These are phyloP conservation scores for Parmelia sp. DNA, from an alignment of 495 filamentous ascomycete genomes.

Conservation along the genomic window DNA sequence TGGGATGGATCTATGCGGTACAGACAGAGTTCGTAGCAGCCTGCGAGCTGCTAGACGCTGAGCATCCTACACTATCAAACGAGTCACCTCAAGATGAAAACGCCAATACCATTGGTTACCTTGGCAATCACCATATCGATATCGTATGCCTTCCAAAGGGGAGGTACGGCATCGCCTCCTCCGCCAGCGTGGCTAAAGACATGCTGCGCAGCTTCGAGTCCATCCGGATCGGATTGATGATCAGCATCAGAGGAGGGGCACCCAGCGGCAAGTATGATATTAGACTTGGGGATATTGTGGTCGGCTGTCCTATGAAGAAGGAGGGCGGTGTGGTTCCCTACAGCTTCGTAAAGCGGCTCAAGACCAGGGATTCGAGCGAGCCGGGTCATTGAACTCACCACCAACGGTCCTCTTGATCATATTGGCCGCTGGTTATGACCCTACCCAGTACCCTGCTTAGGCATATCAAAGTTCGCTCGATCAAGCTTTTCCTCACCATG, in stretches of 20 bases:
- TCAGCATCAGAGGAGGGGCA: slow-evolving; percentile 11
- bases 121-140: slow-evolving; percentile 7
- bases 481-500: too few relatives aligned
- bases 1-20: slow-evolving; percentile 13
- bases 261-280: slow-evolving; percentile 4
- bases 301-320: slow-evolving; percentile 10
- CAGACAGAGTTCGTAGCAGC: slow-evolving; percentile 8
- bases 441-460: too few relatives aligned
- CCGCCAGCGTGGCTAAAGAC: slow-evolving; percentile 12
- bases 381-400: slow-evolving; percentile 4
- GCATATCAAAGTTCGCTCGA: too few relatives aligned
- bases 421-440: too few relatives aligned
- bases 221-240: slow-evolving; percentile 11
- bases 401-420: slow-evolving; percentile 8
- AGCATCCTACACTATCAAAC: neutral
- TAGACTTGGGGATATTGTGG: slow-evolving; percentile 7
- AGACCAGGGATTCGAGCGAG: slow-evolving; percentile 5
- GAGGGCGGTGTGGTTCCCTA: slow-evolving; percentile 10
- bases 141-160: slow-evolving; percentile 6
- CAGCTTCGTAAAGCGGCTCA: slow-evolving; percentile 10
- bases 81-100: slow-evolving; percentile 7
- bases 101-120: neutral
- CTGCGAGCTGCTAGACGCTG: slow-evolving; percentile 2
- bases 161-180: slow-evolving; percentile 5
- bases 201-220: slow-evolving; percentile 13